Conservation (phyloP, 441 rosid species). For the Brassica hybrid region DNA sequence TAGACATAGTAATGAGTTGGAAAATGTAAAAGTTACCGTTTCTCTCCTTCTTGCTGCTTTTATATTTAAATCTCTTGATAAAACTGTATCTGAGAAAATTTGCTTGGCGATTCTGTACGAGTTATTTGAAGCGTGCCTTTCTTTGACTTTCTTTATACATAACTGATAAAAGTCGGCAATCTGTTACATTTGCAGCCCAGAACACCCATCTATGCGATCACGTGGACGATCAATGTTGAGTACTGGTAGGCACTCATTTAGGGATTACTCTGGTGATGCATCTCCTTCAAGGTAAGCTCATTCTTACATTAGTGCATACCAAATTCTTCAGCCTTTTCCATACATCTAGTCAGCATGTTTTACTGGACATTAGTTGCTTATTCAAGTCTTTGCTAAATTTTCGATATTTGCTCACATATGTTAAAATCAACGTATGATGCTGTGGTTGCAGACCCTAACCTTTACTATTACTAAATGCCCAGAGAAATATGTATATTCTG, state of each 20-base stretch:
- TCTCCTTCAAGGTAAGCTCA: constrained; percentile 79
- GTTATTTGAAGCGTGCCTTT: constrained; percentile 4
- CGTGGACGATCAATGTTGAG: constrained; percentile 93
- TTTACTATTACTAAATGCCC: too few relatives aligned
- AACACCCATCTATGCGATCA: constrained; percentile 90
- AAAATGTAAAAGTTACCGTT: background rate
- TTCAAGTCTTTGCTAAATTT: constrained; percentile 18
- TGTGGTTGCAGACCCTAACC: background rate
- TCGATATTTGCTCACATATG: background rate
- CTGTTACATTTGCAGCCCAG: constrained; percentile 81
- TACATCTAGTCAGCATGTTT: constrained; percentile 18
- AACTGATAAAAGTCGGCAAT: constrained; percentile 22
- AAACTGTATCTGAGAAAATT: background rate
- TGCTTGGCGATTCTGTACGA: constrained; percentile 7
- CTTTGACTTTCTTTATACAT: constrained; percentile 6
- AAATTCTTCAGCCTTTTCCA: background rate
- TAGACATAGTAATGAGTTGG: background rate
- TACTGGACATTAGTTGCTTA: background rate
- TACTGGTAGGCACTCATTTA: constrained; percentile 70
- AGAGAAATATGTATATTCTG: too few relatives aligned
- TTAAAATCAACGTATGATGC: background rate
- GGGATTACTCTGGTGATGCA: constrained; percentile 75
- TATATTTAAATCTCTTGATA: constrained; percentile 11
- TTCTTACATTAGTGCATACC: constrained; percentile 25
- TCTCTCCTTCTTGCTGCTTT: constrained; percentile 5